Conservation (phyloP, 2,329 filamentous ascomycete species). For the Xylariaceae sp. region DNA sequence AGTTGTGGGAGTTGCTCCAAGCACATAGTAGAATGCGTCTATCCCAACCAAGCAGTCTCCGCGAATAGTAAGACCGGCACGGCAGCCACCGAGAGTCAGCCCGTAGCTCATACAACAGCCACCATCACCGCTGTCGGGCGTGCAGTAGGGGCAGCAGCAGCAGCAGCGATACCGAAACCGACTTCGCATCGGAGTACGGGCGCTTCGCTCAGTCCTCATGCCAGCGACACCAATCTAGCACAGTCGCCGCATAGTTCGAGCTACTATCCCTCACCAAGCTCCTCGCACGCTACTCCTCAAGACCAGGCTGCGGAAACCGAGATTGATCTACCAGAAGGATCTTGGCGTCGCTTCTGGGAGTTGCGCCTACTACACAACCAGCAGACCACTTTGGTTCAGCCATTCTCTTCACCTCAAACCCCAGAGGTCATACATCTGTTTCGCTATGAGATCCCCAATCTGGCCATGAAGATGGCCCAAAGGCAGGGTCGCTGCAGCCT, state of each 20-base stretch:
- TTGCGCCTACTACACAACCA: slow-evolving; percentile 32
- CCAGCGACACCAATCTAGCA: slow-evolving; percentile 8
- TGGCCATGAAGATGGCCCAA: slow-evolving; percentile 28
- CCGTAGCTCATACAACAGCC: slow-evolving; percentile 4
- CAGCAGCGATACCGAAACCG: slow-evolving; percentile 5
- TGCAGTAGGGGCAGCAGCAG: slow-evolving; percentile 1
- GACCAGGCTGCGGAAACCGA: slow-evolving; percentile 18
- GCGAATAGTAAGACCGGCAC: slow-evolving; percentile 6
- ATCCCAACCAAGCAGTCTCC: slow-evolving; percentile 15
- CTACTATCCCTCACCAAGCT: slow-evolving; percentile 19
- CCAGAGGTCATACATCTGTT: slow-evolving; percentile 23
- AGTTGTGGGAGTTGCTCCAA: slow-evolving; percentile 26
- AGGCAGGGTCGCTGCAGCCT: slow-evolving; percentile 27
- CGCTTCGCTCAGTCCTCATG: slow-evolving; percentile 4
- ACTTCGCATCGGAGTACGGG: slow-evolving; percentile 2
- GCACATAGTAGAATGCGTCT: slow-evolving; percentile 27
- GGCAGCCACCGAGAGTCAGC: slow-evolving; percentile 8
- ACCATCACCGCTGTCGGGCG: not conserved
- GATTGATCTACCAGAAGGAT: slow-evolving; percentile 30
- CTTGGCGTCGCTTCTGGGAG: slow-evolving; percentile 33
- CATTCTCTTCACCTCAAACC: slow-evolving; percentile 18
- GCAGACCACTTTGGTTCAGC: slow-evolving; percentile 25
- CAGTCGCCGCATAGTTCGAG: slow-evolving; percentile 14
- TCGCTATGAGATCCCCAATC: slow-evolving; percentile 27
- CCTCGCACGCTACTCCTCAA: slow-evolving; percentile 14